phyloP scores from a whole-genome alignment of 176 grass and related monocot species.

The Aegilops bicornis region DNA sequence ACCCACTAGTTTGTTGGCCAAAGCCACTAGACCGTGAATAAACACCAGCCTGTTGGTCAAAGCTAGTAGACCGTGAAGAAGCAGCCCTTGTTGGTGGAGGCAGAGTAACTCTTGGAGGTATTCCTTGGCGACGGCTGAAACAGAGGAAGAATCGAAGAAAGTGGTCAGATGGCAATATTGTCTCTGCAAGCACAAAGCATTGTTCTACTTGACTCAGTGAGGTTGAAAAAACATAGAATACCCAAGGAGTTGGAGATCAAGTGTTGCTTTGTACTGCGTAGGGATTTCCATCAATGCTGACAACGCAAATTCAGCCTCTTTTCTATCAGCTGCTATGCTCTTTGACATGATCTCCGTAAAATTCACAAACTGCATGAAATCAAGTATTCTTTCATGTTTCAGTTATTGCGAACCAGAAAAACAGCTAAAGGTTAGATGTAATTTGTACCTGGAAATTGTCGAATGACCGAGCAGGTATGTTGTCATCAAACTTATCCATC shows the following conservation, averaged over 20 bases:
- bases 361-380: slow-evolving; percentile 90
- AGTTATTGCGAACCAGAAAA: not conserved
- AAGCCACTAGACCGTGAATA: slow-evolving; percentile 74
- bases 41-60: slow-evolving; percentile 51
- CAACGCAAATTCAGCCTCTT: slow-evolving; percentile 90
- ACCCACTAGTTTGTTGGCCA: slow-evolving; percentile 47
- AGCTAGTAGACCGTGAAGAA: slow-evolving; percentile 75
- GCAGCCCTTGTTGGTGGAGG: slow-evolving; percentile 55
- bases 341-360: slow-evolving; percentile 96
- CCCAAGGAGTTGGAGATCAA: slow-evolving; percentile 95
- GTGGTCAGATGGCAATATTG: slow-evolving; percentile 10
- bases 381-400: slow-evolving; percentile 1
- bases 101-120: slow-evolving; percentile 55
- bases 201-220: not conserved
- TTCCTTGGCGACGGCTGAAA: slow-evolving; percentile 65
- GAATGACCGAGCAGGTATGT: slow-evolving; percentile 91
- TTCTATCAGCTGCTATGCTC: slow-evolving; percentile 71
- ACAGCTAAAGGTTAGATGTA: not conserved
- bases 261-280: slow-evolving; percentile 87
- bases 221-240: slow-evolving; percentile 30
- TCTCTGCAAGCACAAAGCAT: not conserved
- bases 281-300: slow-evolving; percentile 97
- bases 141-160: slow-evolving; percentile 30
- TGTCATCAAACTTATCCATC: slow-evolving; percentile 98
- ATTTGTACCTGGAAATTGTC: slow-evolving; percentile 88